These are phyloP conservation scores for Monosporascus sp. DNA, from an alignment of 2,329 filamentous ascomycete species.

Conservation along the genomic window DNA sequence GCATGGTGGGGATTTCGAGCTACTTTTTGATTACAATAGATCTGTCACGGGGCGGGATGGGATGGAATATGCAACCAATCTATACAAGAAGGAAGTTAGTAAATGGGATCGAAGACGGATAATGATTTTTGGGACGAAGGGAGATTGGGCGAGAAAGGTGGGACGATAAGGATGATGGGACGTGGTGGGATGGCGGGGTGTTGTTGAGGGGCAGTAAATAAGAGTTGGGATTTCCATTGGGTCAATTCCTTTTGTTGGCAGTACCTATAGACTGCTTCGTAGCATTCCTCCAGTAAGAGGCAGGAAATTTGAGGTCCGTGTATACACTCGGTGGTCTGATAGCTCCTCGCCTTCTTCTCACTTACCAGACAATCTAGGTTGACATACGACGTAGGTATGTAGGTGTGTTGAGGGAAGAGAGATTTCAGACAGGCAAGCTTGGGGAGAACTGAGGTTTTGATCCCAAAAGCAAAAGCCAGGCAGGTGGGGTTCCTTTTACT, in stretches of 20 bases:
- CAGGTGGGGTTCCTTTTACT: not conserved
- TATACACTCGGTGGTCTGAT: too few relatives aligned
- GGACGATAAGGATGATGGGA: not conserved
- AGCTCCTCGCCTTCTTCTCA: not conserved
- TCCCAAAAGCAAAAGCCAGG: not conserved
- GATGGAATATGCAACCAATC: not conserved
- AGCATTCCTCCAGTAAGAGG: not conserved
- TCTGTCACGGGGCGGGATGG: not conserved
- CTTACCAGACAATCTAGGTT: not conserved
- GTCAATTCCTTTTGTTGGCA: not conserved
- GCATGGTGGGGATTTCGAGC: not conserved
- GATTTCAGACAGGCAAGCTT: not conserved
- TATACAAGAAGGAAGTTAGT: not conserved
- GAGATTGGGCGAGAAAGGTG: not conserved
- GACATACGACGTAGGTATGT: not conserved
- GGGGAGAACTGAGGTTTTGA: not conserved
- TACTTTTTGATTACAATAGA: not conserved
- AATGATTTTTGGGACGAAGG: not conserved
- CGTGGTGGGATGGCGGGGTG: not conserved
- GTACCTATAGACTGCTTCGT: too few relatives aligned
- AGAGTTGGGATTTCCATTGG: not conserved
- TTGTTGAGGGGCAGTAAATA: not conserved
- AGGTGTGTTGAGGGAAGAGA: not conserved
- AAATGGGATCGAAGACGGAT: not conserved
- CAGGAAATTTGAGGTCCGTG: not conserved